These are phyloP conservation scores for Aquilaria malaccensis DNA, from an alignment of 345 rosid genomes.

Conservation along the genomic window DNA sequence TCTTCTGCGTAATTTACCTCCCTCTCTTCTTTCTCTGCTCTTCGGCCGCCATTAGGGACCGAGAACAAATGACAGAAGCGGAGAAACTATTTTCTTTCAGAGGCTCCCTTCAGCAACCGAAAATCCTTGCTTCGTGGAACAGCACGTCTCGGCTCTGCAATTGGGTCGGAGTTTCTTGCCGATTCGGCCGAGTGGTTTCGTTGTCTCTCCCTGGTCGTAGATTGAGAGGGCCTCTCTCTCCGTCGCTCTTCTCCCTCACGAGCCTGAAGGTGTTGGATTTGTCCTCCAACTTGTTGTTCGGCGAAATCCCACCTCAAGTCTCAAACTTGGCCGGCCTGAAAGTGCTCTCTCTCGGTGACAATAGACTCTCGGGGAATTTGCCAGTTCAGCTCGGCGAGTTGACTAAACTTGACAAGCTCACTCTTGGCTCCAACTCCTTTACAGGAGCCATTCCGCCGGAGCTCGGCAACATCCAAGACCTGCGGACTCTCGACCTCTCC, in stretches of 20 bases:
- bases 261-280: conserved; percentile 52
- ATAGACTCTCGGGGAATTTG: conserved; percentile 37
- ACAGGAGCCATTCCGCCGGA: conserved; percentile 49
- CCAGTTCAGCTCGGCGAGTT: conserved; percentile 36
- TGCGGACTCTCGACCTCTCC: conserved; percentile 59
- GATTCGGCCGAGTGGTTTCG: conserved; percentile 34
- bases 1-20: conserved; percentile 13
- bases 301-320: conserved; percentile 29
- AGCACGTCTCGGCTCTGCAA: conserved; percentile 31
- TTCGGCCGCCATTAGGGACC: conserved; percentile 12
- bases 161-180: conserved; percentile 78
- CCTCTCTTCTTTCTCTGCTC: conserved; percentile 10
- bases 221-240: conserved; percentile 38
- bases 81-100: conserved; percentile 42
- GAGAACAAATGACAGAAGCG: conserved; percentile 27
- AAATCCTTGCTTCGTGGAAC: conserved; percentile 58
- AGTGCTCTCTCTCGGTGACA: conserved; percentile 28
- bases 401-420: conserved; percentile 31
- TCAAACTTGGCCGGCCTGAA: conserved; percentile 22
- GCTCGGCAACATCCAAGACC: conserved; percentile 36
- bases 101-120: conserved; percentile 33
- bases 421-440: conserved; percentile 41
- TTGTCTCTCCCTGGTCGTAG: conserved; percentile 33
- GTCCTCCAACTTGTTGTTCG: conserved; percentile 41
- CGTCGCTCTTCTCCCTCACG: conserved; percentile 48